Base-by-base conservation (phyloP, 1,284 basidiomycete genomes). In the Neonothopanus nambi region DNA sequence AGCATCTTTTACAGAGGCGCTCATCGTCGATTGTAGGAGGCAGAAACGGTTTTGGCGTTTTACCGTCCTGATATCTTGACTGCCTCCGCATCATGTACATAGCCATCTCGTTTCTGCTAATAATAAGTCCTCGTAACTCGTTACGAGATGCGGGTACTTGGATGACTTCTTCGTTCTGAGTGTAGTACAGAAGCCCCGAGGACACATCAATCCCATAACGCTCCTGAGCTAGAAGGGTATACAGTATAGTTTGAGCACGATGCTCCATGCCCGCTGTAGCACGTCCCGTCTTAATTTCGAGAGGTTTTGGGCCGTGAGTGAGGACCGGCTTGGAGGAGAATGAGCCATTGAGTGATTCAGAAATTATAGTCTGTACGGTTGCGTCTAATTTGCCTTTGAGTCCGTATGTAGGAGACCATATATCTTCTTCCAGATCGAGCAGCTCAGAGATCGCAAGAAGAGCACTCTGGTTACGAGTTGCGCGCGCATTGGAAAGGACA, bases 381-480 rank as follows among this genome's bases (percentile, higher is more conserved):
- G 91, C 95, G 63, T 99, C 96, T 17, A 99, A 76, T 70, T 98
- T 98, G 20, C 96, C 97, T 68, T 96, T 98, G 37, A 99, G 77
- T 0, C 96, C 97, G 65, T 91, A 97, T 11, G 87, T 89, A 0
- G 97, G 95, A 0, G 92, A 95, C 90, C 93, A 97, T 57, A 99
- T 96, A 61, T 98, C 95, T 68, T 99, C 96, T 73, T 99, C 97
- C 38, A 97, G 81, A 55, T 95, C 95, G 57, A 91, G 81, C 2
- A 95, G 68, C 21, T 84, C 76, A 8, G 81, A 77, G 48, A 98
- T 86, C 0, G 91, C 89, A 0, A 96, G 76, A 4, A 79, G 71
- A 0, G 83, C 70, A 26, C 78, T 63, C 48, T 75, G 75, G 8
- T 75, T 67, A 18, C 77, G 73, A 1, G 62, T 61, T 13, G 81